Evolutionary conservation across 805 yeast genomes (phyloP).

Genomic region (Sungouiella thailandica): DNA sequence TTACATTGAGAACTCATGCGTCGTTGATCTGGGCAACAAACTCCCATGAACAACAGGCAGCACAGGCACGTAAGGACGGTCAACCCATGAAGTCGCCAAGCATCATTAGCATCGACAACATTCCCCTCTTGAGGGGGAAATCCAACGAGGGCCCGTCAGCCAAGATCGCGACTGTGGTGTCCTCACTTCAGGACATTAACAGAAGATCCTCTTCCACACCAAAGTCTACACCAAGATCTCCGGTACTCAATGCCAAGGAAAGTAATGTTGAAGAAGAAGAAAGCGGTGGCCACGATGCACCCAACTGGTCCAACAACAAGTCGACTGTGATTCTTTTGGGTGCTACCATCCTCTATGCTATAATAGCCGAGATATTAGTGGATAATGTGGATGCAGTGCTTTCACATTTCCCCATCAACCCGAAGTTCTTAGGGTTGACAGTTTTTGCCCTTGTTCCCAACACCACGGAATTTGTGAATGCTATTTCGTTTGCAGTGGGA

Average conservation of each 20-base stretch:
- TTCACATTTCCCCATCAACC: slow-evolving; percentile 71
- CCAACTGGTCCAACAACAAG: slow-evolving; percentile 89
- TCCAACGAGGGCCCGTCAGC: neutral
- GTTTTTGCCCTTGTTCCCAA: slow-evolving; percentile 95
- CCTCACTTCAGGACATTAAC: neutral
- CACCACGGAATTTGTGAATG: slow-evolving; percentile 94
- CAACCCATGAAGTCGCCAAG: slow-evolving; percentile 32
- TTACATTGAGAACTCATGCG: slow-evolving; percentile 93
- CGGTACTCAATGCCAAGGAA: neutral
- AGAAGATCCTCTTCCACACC: neutral
- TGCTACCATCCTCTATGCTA: slow-evolving; percentile 84
- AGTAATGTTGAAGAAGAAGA: slow-evolving; percentile 20
- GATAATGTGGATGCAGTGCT: slow-evolving; percentile 89
- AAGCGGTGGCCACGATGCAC: slow-evolving; percentile 88
- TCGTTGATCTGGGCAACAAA: slow-evolving; percentile 85
- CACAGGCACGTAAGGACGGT: slow-evolving; percentile 19
- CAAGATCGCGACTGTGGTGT: slow-evolving; percentile 1
- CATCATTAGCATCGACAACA: slow-evolving; percentile 25
- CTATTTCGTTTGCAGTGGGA: slow-evolving; percentile 91
- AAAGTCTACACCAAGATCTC: neutral
- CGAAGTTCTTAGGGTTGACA: slow-evolving; percentile 88
- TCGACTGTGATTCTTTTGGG: slow-evolving; percentile 76
- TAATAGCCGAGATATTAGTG: slow-evolving; percentile 91
- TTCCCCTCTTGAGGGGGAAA: neutral
- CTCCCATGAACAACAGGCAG: slow-evolving; percentile 27